A percentile compares a stretch with the other conserved stretches of the same genome.
Evolutionary conservation across 208 protist species (phyloP).

Genomic region (Trypanosoma melophagium): DNA sequence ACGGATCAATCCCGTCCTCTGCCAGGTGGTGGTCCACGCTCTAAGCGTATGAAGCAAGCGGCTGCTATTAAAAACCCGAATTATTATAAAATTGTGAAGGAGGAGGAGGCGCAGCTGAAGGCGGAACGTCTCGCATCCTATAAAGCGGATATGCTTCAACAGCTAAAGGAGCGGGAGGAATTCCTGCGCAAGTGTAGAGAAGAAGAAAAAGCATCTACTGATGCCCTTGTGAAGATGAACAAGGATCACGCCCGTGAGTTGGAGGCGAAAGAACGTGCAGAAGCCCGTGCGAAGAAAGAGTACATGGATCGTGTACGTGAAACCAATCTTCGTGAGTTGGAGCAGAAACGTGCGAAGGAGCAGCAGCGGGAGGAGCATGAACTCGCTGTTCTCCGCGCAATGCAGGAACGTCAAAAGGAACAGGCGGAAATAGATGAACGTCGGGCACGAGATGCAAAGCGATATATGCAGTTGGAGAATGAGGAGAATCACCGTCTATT

Average conservation of each 20-base stretch:
- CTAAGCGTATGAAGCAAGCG: slow-evolving; percentile 35
- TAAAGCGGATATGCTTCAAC: slow-evolving; percentile 58
- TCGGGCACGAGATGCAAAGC: slow-evolving; percentile 52
- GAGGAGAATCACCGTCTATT: slow-evolving; percentile 53
- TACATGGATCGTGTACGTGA: slow-evolving; percentile 67
- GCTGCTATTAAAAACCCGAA: slow-evolving; percentile 34
- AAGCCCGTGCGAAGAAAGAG: slow-evolving; percentile 41
- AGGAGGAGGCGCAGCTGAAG: slow-evolving; percentile 62
- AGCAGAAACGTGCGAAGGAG: slow-evolving; percentile 38
- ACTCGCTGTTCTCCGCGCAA: slow-evolving; percentile 37
- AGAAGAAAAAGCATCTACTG: slow-evolving; percentile 51
- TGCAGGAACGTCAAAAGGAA: slow-evolving; percentile 53
- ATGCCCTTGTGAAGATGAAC: slow-evolving; percentile 47
- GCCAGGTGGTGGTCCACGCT: slow-evolving; percentile 59
- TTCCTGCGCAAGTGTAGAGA: slow-evolving; percentile 46
- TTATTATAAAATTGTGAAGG: slow-evolving; percentile 47
- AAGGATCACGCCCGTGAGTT: slow-evolving; percentile 40
- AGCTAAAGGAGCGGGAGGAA: slow-evolving; percentile 58
- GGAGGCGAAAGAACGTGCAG: slow-evolving; percentile 48
- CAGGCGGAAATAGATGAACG: slow-evolving; percentile 62
- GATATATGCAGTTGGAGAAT: slow-evolving; percentile 64
- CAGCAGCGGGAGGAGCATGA: slow-evolving; percentile 53
- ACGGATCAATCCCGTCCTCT: slow-evolving; percentile 39
- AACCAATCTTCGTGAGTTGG: slow-evolving; percentile 63
- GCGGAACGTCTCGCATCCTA: slow-evolving; percentile 61